A percentile compares a stretch with the other conserved stretches of the same genome.
Evolutionary conservation across 257 asterid genomes (phyloP).

Genomic region (Eucommia ulmoides): DNA sequence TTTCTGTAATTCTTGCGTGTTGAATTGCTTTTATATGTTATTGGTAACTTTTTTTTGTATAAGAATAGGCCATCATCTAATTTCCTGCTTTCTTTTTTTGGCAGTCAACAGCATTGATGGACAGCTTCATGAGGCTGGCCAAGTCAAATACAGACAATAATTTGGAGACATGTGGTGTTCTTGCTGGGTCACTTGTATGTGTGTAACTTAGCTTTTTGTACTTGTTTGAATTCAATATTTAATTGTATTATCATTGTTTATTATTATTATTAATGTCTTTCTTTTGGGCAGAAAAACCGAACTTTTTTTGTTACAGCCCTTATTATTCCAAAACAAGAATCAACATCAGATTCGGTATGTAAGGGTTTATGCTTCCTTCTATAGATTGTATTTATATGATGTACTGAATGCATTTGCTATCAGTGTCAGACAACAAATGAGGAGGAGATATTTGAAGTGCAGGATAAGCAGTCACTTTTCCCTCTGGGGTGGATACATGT

Average conservation of each 20-base stretch:
- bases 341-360: constrained; percentile 93
- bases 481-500: constrained; percentile 99
- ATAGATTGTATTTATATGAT: constrained; percentile 1
- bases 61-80: no score
- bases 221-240: no score
- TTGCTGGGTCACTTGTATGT: constrained; percentile 92
- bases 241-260: background rate
- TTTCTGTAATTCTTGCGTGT: background rate
- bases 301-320: constrained; percentile 78
- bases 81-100: no score
- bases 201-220: constrained; percentile 6
- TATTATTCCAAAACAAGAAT: constrained; percentile 94
- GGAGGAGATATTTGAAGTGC: constrained; percentile 97
- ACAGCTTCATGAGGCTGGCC: constrained; percentile 82
- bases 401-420: constrained; percentile 9
- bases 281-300: constrained; percentile 53
- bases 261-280: background rate
- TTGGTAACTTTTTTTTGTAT: no score
- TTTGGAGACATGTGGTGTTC: constrained; percentile 93
- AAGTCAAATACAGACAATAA: constrained; percentile 75
- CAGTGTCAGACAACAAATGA: constrained; percentile 96
- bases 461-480: constrained; percentile 79
- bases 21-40: background rate
- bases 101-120: constrained; percentile 82
- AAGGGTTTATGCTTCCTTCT: constrained; percentile 6